phyloP scores from a whole-genome alignment of 1,284 basidiomycete genomes.

The Coniophora puteana region DNA sequence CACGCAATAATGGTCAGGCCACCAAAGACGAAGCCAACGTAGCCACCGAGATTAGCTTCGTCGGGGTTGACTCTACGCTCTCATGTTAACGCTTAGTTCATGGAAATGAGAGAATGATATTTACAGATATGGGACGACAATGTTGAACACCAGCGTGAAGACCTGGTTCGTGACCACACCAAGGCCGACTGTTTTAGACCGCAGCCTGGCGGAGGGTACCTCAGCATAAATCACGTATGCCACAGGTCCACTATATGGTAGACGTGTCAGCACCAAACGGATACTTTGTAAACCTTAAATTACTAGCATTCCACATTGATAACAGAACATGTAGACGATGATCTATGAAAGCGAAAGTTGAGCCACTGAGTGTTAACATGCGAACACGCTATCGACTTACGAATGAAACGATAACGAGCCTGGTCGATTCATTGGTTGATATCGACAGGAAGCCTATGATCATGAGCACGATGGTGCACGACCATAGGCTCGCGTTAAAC shows the following conservation, averaged over 20 bases:
- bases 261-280: not conserved
- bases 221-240: conserved; percentile 25
- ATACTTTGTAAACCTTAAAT: not conserved
- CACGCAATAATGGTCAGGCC: conserved; percentile 17
- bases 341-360: conserved; percentile 17
- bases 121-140: conserved; percentile 25
- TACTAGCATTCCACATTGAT: conserved; percentile 20
- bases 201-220: conserved; percentile 26
- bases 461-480: conserved; percentile 20
- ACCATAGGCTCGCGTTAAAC: conserved; percentile 26
- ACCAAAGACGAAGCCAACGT: conserved; percentile 29
- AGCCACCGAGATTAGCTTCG: conserved; percentile 23
- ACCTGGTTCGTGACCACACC: conserved; percentile 21
- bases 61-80: conserved; percentile 21
- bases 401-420: too few relatives aligned
- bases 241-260: conserved; percentile 20
- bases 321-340: conserved; percentile 25
- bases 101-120: conserved; percentile 5
- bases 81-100: not conserved
- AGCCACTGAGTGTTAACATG: too few relatives aligned
- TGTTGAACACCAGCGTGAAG: conserved; percentile 18
- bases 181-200: conserved; percentile 28
- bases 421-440: conserved; percentile 9
- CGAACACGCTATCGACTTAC: too few relatives aligned
- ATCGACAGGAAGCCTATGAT: conserved; percentile 27